Evolutionary conservation across 768 basidiomycete species (phyloP), one percentile per base, ranked within the genome.

Genomic region (Boletus huronensis): DNA sequence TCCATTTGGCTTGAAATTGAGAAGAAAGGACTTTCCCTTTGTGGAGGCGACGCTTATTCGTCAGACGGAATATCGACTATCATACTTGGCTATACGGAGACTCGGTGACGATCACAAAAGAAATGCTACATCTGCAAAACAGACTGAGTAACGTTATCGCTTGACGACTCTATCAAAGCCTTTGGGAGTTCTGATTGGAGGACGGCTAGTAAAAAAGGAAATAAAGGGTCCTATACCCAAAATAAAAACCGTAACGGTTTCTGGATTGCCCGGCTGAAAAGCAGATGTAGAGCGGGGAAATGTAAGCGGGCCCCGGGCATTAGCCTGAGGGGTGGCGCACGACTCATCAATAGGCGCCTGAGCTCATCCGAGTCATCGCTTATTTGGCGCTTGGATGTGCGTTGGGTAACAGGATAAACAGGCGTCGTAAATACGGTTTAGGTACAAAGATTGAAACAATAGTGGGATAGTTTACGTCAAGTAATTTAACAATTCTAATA

Each of bases 41-140:
- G 11, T n/a, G 32, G 52, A 66, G 34, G 54, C 64, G 63, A 54
- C 61, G 61, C 61, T 59, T 66, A 59, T 54, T 34, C 5, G 48
- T 49, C 35, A 34, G 28, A 23, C 31, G 38, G 16, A 59, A 32
- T 8, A 40, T 23, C 38, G 21, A 19, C 42, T 29, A 14, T 41
- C 38, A n/a, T 26, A 32, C 50, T 26, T 36, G 40, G 43, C 40
- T 46, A 43, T 43, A 47, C 39, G 35, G 39, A 25, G 36, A 35
- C 14, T 31, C 47, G 35, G 35, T 38, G 55, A 63, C 40, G 55
- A n/a, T n/a, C n/a, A n/a, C n/a, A n/a, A n/a, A n/a, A n/a, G n/a
- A n/a, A n/a, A n/a, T n/a, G n/a, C n/a, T n/a, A n/a, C n/a, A n/a
- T n/a, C n/a, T n/a, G n/a, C n/a, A n/a, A n/a, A n/a, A n/a, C n/a